These are phyloP conservation scores for Erigeron philadelphicus DNA, from an alignment of 140 eudicot genomes.

Conservation along the genomic window DNA sequence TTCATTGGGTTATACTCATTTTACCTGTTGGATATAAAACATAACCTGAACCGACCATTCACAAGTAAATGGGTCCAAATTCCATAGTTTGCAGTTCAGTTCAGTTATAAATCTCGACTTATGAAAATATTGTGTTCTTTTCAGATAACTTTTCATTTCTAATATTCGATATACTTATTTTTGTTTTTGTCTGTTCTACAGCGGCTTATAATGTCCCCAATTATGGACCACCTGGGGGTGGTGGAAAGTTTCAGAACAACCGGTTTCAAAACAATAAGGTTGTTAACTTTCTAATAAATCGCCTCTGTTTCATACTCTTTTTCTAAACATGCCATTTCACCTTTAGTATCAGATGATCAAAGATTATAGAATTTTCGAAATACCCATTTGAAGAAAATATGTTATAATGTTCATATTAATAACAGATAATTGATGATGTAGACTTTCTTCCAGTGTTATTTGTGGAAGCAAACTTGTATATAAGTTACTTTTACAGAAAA, in stretches of 20 bases:
- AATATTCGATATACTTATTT: not conserved
- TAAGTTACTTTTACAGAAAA: constrained; percentile 9
- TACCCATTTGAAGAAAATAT: not conserved
- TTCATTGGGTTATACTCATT: too few species aligned
- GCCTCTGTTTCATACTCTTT: not conserved
- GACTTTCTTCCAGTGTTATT: not conserved
- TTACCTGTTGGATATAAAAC: not conserved
- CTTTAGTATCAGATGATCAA: not conserved
- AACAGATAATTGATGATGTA: not conserved
- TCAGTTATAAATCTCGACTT: not conserved
- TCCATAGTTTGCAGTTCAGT: constrained; percentile 10
- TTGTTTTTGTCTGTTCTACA: not conserved
- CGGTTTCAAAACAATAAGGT: constrained; percentile 31
- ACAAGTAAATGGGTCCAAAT: not conserved
- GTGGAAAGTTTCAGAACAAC: constrained; percentile 53
- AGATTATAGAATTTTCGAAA: not conserved
- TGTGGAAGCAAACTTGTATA: not conserved
- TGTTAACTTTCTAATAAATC: not conserved
- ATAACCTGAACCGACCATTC: not conserved
- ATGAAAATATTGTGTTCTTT: not conserved
- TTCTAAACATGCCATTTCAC: not conserved
- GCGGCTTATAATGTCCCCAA: constrained; percentile 43
- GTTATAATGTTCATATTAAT: not conserved
- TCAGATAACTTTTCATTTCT: not conserved
- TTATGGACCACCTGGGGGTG: constrained; percentile 61